These are phyloP conservation scores for Cajanus cajan DNA, from an alignment of 306 rosid species.

Conservation along the genomic window DNA sequence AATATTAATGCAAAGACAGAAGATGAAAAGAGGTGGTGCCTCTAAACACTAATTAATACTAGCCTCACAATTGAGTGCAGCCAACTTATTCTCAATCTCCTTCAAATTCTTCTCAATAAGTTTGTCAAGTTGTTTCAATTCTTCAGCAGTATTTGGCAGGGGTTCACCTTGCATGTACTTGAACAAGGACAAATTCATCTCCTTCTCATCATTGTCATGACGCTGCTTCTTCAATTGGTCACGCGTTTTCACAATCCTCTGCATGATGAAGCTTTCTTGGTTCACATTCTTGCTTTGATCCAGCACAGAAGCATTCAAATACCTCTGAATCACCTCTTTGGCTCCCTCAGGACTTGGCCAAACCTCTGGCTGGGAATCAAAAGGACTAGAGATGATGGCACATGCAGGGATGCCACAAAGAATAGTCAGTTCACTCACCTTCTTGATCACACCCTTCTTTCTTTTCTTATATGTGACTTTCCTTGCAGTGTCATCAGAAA, in stretches of 20 bases:
- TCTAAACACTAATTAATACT: background rate
- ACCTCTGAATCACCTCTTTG: background rate
- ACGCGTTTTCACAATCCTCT: background rate
- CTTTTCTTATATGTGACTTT: slow-evolving; percentile 54
- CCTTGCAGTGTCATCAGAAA: slow-evolving; percentile 36
- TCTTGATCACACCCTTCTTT: slow-evolving; percentile 41
- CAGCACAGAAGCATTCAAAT: background rate
- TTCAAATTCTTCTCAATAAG: slow-evolving; percentile 35
- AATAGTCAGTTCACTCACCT: slow-evolving; percentile 45
- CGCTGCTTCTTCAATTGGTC: background rate
- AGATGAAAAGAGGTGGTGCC: too few relatives aligned
- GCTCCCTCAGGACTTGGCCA: slow-evolving; percentile 43
- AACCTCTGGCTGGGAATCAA: slow-evolving; percentile 40
- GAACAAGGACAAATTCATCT: slow-evolving; percentile 25
- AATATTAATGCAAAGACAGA: background rate
- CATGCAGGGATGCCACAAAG: slow-evolving; percentile 59
- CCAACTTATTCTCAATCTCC: slow-evolving; percentile 23
- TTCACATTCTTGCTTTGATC: background rate
- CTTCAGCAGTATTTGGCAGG: slow-evolving; percentile 11
- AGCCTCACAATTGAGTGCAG: background rate
- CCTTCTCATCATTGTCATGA: background rate
- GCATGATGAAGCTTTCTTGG: slow-evolving; percentile 9
- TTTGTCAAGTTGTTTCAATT: slow-evolving; percentile 1
- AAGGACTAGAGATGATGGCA: slow-evolving; percentile 48
- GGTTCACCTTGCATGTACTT: background rate